Conservation (phyloP, 371 early-diverging fungal genomes). For the Blakeslea trispora region DNA sequence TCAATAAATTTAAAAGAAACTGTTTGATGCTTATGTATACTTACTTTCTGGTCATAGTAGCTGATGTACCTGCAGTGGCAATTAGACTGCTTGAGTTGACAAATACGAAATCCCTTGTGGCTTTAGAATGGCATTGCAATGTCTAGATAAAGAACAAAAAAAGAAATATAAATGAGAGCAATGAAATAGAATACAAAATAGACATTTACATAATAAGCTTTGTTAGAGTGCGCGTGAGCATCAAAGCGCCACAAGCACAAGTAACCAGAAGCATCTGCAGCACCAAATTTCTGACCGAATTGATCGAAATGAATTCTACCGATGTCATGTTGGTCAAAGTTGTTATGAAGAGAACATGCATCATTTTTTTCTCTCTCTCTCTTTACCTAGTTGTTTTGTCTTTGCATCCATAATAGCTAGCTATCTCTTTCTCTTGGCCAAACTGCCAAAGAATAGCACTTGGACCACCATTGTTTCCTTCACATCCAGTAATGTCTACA, state of each 20-base stretch:
- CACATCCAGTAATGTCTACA: conserved; percentile 60
- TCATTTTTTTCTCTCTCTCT: not conserved
- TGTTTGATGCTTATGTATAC: not conserved
- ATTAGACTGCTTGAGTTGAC: conserved; percentile 70
- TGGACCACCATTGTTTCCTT: conserved; percentile 42
- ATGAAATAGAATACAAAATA: not conserved
- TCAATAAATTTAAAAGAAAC: not conserved
- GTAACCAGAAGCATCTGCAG: conserved; percentile 68
- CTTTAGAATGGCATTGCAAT: conserved; percentile 62
- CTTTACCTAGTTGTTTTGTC: conserved; percentile 52
- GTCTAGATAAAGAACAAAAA: conserved; percentile 26
- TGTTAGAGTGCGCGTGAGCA: conserved; percentile 61
- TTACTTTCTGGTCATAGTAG: conserved; percentile 57
- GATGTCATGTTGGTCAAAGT: no score
- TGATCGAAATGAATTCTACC: conserved; percentile 64
- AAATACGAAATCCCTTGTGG: conserved; percentile 75
- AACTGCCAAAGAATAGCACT: conserved; percentile 64
- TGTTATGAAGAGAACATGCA: not conserved
- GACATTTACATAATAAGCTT: conserved; percentile 53
- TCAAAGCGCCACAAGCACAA: conserved; percentile 77
- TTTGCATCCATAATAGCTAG: conserved; percentile 56
- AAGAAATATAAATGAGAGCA: no score
- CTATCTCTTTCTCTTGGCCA: conserved; percentile 61
- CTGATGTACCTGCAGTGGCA: conserved; percentile 76
- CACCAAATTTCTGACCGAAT: conserved; percentile 79